Evolutionary conservation across 2,329 filamentous ascomycete genomes (phyloP).

Genomic region (Coleophoma cylindrospora): DNA sequence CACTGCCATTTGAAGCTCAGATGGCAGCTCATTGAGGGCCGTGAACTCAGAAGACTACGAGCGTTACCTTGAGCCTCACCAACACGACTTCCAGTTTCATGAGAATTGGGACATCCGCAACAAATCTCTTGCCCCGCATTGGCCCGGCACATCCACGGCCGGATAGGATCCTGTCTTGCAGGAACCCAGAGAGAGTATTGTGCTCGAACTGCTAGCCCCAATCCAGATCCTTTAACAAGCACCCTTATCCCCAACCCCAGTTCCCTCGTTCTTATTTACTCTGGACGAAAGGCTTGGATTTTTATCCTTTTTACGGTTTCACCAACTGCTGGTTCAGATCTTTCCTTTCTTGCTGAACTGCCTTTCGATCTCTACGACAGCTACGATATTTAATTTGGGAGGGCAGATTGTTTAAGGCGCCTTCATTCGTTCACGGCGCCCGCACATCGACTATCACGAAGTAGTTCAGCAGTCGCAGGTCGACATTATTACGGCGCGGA

Average conservation of each 20-base stretch:
- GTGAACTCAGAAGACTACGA: slow-evolving; percentile 9
- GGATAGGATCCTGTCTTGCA: slow-evolving; percentile 6
- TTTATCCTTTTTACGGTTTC: slow-evolving; percentile 32
- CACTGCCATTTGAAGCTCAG: slow-evolving; percentile 15
- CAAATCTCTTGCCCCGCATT: slow-evolving; percentile 12
- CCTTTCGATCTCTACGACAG: slow-evolving; percentile 27
- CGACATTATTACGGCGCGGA: slow-evolving; percentile 39
- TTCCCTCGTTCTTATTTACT: slow-evolving; percentile 27
- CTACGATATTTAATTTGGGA: slow-evolving; percentile 24
- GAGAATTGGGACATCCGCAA: slow-evolving; percentile 18
- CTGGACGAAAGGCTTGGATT: slow-evolving; percentile 38
- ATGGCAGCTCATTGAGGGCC: slow-evolving; percentile 26
- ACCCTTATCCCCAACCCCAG: slow-evolving; percentile 24
- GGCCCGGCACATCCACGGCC: slow-evolving; percentile 13
- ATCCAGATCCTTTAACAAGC: slow-evolving; percentile 12
- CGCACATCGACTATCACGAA: slow-evolving; percentile 18
- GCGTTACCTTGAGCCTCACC: slow-evolving; percentile 3
- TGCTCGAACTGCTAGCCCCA: not conserved
- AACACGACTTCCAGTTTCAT: slow-evolving; percentile 15
- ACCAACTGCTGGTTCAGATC: slow-evolving; percentile 54
- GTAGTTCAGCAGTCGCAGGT: slow-evolving; percentile 43
- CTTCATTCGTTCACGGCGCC: slow-evolving; percentile 11
- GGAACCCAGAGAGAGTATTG: not conserved
- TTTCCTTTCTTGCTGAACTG: slow-evolving; percentile 36
- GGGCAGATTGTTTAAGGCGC: slow-evolving; percentile 9